A percentile compares a stretch with the other conserved stretches of the same genome.
These are phyloP conservation scores for Mortierella sp. DNA, from an alignment of 371 early-diverging fungal genomes.

Conservation along the genomic window DNA sequence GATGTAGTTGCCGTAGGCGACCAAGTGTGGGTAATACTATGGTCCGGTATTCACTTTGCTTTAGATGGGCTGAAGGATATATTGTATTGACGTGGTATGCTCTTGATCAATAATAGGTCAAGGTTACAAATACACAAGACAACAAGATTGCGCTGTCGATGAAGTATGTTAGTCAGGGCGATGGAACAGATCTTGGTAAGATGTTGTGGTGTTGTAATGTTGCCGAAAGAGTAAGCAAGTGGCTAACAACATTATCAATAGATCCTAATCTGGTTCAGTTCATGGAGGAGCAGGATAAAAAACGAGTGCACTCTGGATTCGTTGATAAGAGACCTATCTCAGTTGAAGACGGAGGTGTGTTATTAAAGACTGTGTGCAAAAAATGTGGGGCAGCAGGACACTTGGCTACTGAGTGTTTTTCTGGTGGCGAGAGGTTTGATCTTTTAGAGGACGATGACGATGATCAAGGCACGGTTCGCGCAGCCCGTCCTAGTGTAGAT, in stretches of 20 bases:
- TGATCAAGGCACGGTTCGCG: not conserved
- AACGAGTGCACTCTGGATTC: constrained; percentile 34
- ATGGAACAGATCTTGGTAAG: constrained; percentile 47
- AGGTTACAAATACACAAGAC: constrained; percentile 49
- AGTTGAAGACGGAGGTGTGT: constrained; percentile 49
- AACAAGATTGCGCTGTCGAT: constrained; percentile 50
- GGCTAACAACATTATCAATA: not conserved
- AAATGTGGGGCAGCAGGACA: constrained; percentile 53
- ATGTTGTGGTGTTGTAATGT: not conserved
- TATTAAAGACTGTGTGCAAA: constrained; percentile 45
- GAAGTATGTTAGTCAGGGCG: constrained; percentile 51
- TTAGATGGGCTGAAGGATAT: too few species aligned
- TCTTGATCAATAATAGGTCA: constrained; percentile 26
- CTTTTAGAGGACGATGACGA: constrained; percentile 36
- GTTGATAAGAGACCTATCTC: constrained; percentile 46
- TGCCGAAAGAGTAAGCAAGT: not conserved
- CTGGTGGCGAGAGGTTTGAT: constrained; percentile 47
- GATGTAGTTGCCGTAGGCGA: constrained; percentile 46
- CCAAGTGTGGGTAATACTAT: constrained; percentile 43
- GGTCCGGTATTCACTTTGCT: not conserved
- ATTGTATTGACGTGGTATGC: not conserved
- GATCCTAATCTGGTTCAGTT: constrained; percentile 50
- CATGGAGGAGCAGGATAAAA: constrained; percentile 37
- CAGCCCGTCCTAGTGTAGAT: not conserved
- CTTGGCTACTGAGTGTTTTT: constrained; percentile 47